phyloP scores from a whole-genome alignment of 2,329 filamentous ascomycete species.

The Teratosphaeria pseudoeucalypti region DNA sequence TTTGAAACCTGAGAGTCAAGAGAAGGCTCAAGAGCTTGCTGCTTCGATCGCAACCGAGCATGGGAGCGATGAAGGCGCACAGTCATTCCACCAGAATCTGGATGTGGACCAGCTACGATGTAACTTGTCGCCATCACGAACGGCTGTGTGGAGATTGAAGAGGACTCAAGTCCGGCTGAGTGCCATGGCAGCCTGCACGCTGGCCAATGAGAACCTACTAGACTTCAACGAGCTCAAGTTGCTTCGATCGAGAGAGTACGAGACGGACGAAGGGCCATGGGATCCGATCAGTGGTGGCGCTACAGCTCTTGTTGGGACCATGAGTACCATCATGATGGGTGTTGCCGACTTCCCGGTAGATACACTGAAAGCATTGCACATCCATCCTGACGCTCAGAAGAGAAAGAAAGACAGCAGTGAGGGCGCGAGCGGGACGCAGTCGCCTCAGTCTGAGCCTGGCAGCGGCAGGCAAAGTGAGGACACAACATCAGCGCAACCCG shows the following conservation, averaged over 20 bases:
- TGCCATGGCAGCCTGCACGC: slow-evolving; percentile 58
- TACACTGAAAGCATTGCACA: slow-evolving; percentile 39
- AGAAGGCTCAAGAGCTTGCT: slow-evolving; percentile 30
- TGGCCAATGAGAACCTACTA: slow-evolving; percentile 55
- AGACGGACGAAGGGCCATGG: slow-evolving; percentile 65
- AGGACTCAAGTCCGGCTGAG: slow-evolving; percentile 58
- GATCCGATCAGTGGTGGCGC: slow-evolving; percentile 72
- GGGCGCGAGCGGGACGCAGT: not conserved
- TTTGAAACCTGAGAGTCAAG: slow-evolving; percentile 28
- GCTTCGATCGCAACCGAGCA: slow-evolving; percentile 33
- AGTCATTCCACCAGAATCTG: slow-evolving; percentile 42
- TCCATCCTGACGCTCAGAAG: slow-evolving; percentile 27
- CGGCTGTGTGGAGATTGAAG: slow-evolving; percentile 66
- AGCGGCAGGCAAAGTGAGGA: not conserved
- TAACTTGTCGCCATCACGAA: slow-evolving; percentile 53
- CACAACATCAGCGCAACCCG: slow-evolving; percentile 1
- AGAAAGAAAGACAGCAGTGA: slow-evolving; percentile 12
- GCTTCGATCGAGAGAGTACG: slow-evolving; percentile 56
- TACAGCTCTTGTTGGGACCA: slow-evolving; percentile 69
- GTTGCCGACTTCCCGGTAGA: slow-evolving; percentile 61
- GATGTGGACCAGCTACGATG: slow-evolving; percentile 59
- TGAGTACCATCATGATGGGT: slow-evolving; percentile 70
- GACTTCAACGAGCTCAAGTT: slow-evolving; percentile 63
- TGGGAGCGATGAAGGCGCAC: slow-evolving; percentile 32
- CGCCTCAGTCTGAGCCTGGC: slow-evolving; percentile 1